Evolutionary conservation across 495 filamentous ascomycete genomes (phyloP).

Genomic region (Ascodesmis nigricans): DNA sequence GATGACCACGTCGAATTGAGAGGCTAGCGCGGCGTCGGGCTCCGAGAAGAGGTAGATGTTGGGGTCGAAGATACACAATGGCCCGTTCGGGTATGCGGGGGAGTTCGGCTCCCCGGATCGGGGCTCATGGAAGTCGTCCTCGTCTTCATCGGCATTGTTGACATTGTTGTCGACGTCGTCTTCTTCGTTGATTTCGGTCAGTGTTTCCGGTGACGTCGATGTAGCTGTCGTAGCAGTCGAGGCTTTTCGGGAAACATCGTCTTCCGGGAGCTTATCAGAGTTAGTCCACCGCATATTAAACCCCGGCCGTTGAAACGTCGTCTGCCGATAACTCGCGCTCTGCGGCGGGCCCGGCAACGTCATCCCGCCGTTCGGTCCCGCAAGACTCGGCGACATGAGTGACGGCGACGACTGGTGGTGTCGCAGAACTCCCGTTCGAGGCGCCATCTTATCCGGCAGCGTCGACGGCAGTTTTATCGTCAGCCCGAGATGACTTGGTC

Average conservation of each 20-base stretch:
- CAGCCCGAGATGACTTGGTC: constrained; percentile 56
- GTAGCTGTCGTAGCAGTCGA: too few relatives aligned
- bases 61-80: constrained; percentile 79
- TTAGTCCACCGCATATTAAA: constrained; percentile 5
- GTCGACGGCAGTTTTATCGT: constrained; percentile 43
- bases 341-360: constrained; percentile 36
- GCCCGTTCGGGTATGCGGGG: constrained; percentile 79
- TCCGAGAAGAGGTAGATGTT: constrained; percentile 84
- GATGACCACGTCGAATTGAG: constrained; percentile 73
- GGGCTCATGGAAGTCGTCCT: constrained; percentile 54
- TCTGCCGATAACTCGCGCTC: constrained; percentile 22
- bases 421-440: constrained; percentile 25
- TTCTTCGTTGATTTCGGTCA: constrained; percentile 24
- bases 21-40: constrained; percentile 64
- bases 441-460: constrained; percentile 23
- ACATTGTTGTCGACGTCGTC: constrained; percentile 58
- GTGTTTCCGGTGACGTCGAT: constrained; percentile 17
- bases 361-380: constrained; percentile 46
- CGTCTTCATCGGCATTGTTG: constrained; percentile 76
- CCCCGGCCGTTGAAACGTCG: constrained; percentile 13
- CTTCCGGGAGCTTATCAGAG: too few relatives aligned
- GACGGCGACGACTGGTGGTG: constrained; percentile 51
- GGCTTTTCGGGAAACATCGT: too few relatives aligned
- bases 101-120: constrained; percentile 64
- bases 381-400: constrained; percentile 36